phyloP scores from a whole-genome alignment of 345 rosid genomes.

The Gossypioides kirkii region DNA sequence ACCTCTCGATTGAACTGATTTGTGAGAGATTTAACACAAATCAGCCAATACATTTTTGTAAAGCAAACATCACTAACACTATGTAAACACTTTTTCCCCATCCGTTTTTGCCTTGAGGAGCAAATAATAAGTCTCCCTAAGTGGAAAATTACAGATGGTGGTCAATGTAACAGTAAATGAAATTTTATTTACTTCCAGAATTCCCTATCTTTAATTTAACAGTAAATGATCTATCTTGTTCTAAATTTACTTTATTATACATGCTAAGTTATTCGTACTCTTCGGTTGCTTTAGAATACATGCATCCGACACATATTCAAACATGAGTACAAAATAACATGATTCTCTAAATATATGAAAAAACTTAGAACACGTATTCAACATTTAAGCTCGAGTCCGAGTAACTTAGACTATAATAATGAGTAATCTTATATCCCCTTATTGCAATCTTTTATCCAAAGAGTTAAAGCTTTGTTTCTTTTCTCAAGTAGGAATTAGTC shows the following conservation, averaged over 20 bases:
- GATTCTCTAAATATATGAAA: no score
- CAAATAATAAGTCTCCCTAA: not conserved
- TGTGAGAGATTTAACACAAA: not conserved
- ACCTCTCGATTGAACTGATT: not conserved
- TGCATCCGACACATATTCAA: no score
- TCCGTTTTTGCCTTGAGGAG: not conserved
- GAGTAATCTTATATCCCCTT: no score
- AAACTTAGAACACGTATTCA: no score
- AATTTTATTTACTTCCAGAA: not conserved
- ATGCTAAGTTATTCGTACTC: not conserved
- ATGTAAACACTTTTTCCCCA: not conserved
- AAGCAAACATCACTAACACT: not conserved
- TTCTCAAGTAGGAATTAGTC: no score
- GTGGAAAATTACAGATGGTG: not conserved
- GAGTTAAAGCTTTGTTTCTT: no score
- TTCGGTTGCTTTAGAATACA: no score
- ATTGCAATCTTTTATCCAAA: no score
- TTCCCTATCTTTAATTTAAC: not conserved
- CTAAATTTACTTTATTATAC: not conserved
- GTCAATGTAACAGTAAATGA: not conserved
- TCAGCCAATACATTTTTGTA: conserved; percentile 11
- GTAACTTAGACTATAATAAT: no score
- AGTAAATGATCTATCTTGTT: not conserved
- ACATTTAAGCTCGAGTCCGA: no score
- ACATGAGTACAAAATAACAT: no score